Base-by-base conservation (phyloP, 2,329 filamentous ascomycete species). In the Hypoxylon sp. region DNA sequence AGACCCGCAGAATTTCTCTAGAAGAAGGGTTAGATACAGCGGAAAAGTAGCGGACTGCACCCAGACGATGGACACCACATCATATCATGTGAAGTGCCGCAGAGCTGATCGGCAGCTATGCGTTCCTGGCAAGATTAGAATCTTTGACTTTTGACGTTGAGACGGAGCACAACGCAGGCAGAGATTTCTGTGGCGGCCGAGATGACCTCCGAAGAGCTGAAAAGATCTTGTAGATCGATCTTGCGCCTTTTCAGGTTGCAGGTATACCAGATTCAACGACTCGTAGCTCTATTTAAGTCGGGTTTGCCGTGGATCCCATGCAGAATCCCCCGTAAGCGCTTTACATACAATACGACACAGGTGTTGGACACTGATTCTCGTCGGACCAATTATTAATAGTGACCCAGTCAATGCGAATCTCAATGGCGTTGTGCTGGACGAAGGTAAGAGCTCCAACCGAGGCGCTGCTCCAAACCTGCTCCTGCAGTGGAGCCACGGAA, bases 101-200 rank as follows among this genome's bases (percentile, higher is more conserved):
- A 57, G 55, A 69, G 61, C 62, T 61, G 58, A 64, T 58, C 69
- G 38, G 66, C 46, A 68, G 56, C 61, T 61, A 69, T 65, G 64
- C 66, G 67, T 68, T 70, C 67, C 52, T 57, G 11, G 54, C 28
- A 69, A 64, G 66, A 64, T 57, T 63, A 55, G 59, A 72, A 61
- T 56, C 57, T 62, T 64, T 49, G 65, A 66, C 7, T 38, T 52
- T 46, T 63, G 32, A 61, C 40, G 61, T 61, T 73, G 68, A 70
- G 59, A 65, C 51, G 56, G 61, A 65, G 64, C 63, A 74, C 61
- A 67, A 56, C 63, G 64, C 67, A 68, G 63, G 33, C 44, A 48
- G 36, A 55, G 45, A 56, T 53, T 51, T 70, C 57, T 71, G 65
- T 74, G 65, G 55, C 52, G 66, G 50, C 72, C 72, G 71, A 73